Base-by-base conservation (phyloP, 148 eudicot genomes). In the Silene latifolia region DNA sequence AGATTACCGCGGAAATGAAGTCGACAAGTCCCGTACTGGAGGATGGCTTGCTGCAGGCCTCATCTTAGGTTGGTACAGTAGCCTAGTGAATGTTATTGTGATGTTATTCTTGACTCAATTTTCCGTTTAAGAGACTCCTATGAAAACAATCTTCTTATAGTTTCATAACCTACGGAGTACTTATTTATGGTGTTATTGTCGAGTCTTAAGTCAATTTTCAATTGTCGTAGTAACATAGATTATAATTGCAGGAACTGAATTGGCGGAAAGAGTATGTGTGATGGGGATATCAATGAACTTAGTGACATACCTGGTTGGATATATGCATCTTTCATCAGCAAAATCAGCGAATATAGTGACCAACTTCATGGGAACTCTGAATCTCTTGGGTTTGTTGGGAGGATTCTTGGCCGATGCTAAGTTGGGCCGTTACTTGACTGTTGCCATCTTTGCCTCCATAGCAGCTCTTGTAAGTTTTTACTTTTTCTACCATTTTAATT, bases 1-100 rank as follows among this genome's bases (percentile, higher is more conserved):
- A 1, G 90, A 95, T 77, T 90, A 81, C 72, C 82, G 75, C 8
- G 99, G 99, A 21, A 82, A 92, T 58, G 93, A 97, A 0, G 94
- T 73, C 2, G 98, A 95, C 76, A 92, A 82, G 56, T 87, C 97
- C 1, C 82, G 78, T 57, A 92, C 97, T 4, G 98, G 98, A 17
- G 91, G 94, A 70, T 95, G 99, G 99, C 91, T 92, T 7, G 99
- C 87, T 15, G 94, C 99, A 18, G 99, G 98, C 48, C 97, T 95
- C 77, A 90, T 95, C 74, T 80, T 95, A 90, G 99, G 99, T 81
- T 69, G 46, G 81, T 74, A 29, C n/a, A n/a, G n/a, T n/a, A n/a
- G n/a, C n/a, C n/a, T n/a, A n/a, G n/a, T n/a, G n/a, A n/a, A n/a
- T n/a, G n/a, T n/a, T n/a, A n/a, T n/a, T n/a, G n/a, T n/a, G n/a